Evolutionary conservation across 2,329 filamentous ascomycete species (phyloP).

Genomic region (Huntiella moniliformis): DNA sequence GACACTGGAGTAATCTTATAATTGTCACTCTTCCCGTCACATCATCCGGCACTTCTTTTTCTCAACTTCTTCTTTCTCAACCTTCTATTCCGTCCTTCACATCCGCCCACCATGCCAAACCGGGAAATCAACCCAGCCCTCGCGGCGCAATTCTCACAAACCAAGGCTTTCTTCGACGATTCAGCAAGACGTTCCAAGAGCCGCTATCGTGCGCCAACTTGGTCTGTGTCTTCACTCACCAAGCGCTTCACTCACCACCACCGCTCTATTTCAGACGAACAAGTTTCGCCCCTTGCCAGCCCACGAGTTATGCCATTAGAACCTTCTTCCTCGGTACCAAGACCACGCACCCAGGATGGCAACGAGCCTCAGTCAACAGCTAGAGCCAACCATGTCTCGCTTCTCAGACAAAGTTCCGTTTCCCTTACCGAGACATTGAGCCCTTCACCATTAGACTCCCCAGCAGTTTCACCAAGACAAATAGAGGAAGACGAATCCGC

Average conservation of each 20-base stretch:
- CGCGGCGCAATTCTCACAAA: conserved; percentile 1
- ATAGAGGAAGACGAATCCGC: too few species aligned
- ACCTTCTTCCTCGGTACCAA: too few species aligned
- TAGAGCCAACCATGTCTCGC: too few species aligned
- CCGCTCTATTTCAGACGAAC: conserved; percentile 9
- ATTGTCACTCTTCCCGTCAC: background rate
- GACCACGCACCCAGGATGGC: too few species aligned
- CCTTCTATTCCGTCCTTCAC: background rate
- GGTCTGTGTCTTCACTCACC: conserved; percentile 1
- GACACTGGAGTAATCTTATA: too few species aligned
- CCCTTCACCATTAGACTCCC: too few species aligned
- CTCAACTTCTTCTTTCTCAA: background rate
- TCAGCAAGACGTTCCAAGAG: background rate
- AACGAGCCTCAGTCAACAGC: too few species aligned
- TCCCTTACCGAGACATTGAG: too few species aligned
- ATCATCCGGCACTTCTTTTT: background rate
- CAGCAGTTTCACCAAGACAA: too few species aligned
- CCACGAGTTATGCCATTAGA: background rate
- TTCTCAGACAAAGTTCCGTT: too few species aligned
- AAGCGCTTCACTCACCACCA: conserved; percentile 11
- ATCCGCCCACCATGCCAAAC: background rate
- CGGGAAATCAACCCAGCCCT: too few species aligned
- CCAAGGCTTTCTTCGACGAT: conserved; percentile 7
- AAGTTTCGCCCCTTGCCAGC: conserved; percentile 7
- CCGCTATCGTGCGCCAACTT: conserved; percentile 10